A percentile compares a stretch with the other conserved stretches of the same genome.
These are phyloP conservation scores for Dicorynia guianensis DNA, from an alignment of 306 rosid species.

Conservation along the genomic window DNA sequence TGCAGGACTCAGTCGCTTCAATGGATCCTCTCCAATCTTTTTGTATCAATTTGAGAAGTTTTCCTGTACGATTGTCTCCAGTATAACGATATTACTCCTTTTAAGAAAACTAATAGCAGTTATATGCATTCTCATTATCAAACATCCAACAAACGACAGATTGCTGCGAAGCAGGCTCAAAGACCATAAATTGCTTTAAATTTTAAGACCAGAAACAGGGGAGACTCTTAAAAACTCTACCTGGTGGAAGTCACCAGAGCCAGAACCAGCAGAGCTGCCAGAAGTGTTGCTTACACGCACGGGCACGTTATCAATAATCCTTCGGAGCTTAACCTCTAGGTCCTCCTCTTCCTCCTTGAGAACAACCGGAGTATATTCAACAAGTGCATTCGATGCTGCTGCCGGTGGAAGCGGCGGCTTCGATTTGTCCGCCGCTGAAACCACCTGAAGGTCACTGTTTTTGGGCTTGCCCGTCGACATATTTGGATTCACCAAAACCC, in stretches of 20 bases:
- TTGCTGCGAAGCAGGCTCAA: not conserved
- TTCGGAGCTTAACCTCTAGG: conserved; percentile 89
- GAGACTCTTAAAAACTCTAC: conserved; percentile 40
- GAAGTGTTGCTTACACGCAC: conserved; percentile 97
- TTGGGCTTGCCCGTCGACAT: conserved; percentile 72
- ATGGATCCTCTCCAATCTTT: not conserved
- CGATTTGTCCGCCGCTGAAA: conserved; percentile 53
- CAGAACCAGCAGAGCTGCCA: conserved; percentile 95
- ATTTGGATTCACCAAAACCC: conserved; percentile 51
- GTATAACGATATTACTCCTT: not conserved
- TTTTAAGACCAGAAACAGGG: not conserved
- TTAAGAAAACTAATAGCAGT: not conserved
- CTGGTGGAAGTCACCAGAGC: conserved; percentile 98
- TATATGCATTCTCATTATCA: conserved; percentile 5
- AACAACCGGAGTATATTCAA: conserved; percentile 71
- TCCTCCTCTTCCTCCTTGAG: conserved; percentile 93
- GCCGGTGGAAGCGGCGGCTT: conserved; percentile 58
- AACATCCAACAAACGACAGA: not conserved
- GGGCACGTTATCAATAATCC: conserved; percentile 89
- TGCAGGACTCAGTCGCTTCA: conserved; percentile 3
- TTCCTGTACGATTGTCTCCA: not conserved
- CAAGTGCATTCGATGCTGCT: conserved; percentile 67
- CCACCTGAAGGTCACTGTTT: conserved; percentile 64
- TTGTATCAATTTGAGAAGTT: not conserved
- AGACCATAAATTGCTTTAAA: not conserved